phyloP scores from a whole-genome alignment of 116 monocot species.

The Papilionanthe hybrid region DNA sequence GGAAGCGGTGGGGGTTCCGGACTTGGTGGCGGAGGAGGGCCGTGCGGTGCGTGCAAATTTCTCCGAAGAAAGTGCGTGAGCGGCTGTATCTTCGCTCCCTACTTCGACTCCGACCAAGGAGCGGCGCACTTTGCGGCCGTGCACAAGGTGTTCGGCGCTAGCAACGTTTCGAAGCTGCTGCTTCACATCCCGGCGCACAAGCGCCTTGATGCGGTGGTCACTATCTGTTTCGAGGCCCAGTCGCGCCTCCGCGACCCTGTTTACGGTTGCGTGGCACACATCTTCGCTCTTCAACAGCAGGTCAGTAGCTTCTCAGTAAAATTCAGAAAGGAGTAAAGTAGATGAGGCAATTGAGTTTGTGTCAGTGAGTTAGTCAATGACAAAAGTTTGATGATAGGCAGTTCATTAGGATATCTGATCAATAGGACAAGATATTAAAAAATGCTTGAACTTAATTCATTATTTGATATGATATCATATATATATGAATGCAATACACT shows the following conservation, averaged over 20 bases:
- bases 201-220: slow-evolving; percentile 27
- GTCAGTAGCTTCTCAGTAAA: slow-evolving; percentile 1
- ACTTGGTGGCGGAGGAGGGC: slow-evolving; percentile 12
- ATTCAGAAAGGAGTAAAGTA: too few species aligned
- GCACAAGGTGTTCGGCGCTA: slow-evolving; percentile 43
- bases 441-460: too few species aligned
- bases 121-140: slow-evolving; percentile 22
- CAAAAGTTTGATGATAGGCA: too few species aligned
- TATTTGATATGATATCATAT: too few species aligned
- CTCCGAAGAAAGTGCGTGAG: slow-evolving; percentile 21
- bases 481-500: too few species aligned
- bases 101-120: slow-evolving; percentile 21
- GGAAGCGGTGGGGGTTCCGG: slow-evolving; percentile 1
- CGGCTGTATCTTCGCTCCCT: slow-evolving; percentile 26
- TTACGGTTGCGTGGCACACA: slow-evolving; percentile 29
- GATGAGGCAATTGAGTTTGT: too few species aligned
- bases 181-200: slow-evolving; percentile 20
- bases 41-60: slow-evolving; percentile 28
- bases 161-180: slow-evolving; percentile 39
- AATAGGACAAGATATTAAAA: too few species aligned
- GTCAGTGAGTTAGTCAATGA: too few species aligned
- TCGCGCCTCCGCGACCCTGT: slow-evolving; percentile 22
- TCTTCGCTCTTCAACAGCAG: slow-evolving; percentile 25
- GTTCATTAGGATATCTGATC: too few species aligned
- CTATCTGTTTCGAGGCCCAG: slow-evolving; percentile 32